Evolutionary conservation across 2,329 filamentous ascomycete genomes (phyloP), one percentile per base, ranked within the genome.

Genomic region (Lecanicillium sp.): DNA sequence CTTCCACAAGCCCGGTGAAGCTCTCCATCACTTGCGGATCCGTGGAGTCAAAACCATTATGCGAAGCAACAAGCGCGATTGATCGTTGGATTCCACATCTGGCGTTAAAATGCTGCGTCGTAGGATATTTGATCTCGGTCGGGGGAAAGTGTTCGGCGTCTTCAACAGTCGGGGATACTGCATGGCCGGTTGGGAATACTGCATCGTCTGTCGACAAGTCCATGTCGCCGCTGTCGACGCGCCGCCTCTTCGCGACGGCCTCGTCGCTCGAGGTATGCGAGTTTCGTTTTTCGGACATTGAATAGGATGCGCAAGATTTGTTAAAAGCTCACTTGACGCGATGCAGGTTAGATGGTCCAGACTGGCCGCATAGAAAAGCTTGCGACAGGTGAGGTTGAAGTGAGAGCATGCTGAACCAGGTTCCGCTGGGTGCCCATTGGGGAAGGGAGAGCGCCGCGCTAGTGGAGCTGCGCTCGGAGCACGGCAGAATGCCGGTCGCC

Each of bases 41-140:
- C 12, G 79, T 73, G 21, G 69, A 66, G 24, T 74, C 68, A 55
- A 83, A 84, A 23, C 81, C 81, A 30, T 82, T 74, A 51, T 81
- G 74, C 35, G 75, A 64, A 23, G 84, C 61, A 3, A 72, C 72
- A 48, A 83, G 60, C 0, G 72, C 74, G 48, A 84, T 75, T 10
- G 78, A 75, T 43, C 79, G 73, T 38, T 73, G 70, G 21, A 84
- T 64, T 2, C 73, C 60, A 15, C 51, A 49, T 48, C 66, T 58
- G 6, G 63, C 64, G 50, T 64, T 59, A 24, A 58, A 58, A 46
- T 65, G 64, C 26, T 59, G 56, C 4, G 65, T 66, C 12, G 60
- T 59, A 3, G 55, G 48, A 43, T 51, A 43, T 37, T 32, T 47
- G 2, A 49, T 10, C 41, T 56, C 51, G 29, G 52, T 37, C 3